Evolutionary conservation across 2,329 filamentous ascomycete species (phyloP).

Genomic region (Stromatinia cepivora): DNA sequence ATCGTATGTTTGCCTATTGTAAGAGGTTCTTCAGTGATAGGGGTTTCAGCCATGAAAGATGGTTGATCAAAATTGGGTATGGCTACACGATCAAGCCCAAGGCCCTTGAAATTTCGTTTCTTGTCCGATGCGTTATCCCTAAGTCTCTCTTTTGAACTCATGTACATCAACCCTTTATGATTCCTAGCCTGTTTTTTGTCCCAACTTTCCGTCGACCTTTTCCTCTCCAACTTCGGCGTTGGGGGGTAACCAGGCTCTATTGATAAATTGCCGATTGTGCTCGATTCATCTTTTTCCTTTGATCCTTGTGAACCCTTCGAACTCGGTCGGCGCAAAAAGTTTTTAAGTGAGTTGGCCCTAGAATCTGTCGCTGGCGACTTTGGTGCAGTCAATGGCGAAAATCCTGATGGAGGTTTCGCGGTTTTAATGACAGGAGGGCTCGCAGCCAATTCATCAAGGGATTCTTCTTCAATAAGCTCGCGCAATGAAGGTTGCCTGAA

Average conservation of each 20-base stretch:
- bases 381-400: conserved; percentile 68
- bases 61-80: conserved; percentile 37
- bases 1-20: background rate
- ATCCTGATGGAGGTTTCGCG: conserved; percentile 75
- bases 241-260: conserved; percentile 56
- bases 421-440: conserved; percentile 75
- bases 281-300: conserved; percentile 54
- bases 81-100: conserved; percentile 32
- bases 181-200: conserved; percentile 55
- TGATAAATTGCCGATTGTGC: conserved; percentile 64
- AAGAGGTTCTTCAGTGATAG: conserved; percentile 52
- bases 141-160: conserved; percentile 69
- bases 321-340: conserved; percentile 62
- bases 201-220: conserved; percentile 63
- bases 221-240: conserved; percentile 52
- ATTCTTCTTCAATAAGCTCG: conserved; percentile 50
- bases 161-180: conserved; percentile 66
- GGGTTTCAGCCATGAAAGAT: conserved; percentile 41
- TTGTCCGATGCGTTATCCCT: conserved; percentile 62
- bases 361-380: conserved; percentile 48
- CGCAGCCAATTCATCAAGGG: conserved; percentile 61
- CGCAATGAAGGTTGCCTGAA: conserved; percentile 55
- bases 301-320: conserved; percentile 58
- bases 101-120: conserved; percentile 50
- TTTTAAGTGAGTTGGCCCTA: conserved; percentile 52